Conservation (phyloP, 352 stramenopile genomes). For the Pythium chondricola region DNA sequence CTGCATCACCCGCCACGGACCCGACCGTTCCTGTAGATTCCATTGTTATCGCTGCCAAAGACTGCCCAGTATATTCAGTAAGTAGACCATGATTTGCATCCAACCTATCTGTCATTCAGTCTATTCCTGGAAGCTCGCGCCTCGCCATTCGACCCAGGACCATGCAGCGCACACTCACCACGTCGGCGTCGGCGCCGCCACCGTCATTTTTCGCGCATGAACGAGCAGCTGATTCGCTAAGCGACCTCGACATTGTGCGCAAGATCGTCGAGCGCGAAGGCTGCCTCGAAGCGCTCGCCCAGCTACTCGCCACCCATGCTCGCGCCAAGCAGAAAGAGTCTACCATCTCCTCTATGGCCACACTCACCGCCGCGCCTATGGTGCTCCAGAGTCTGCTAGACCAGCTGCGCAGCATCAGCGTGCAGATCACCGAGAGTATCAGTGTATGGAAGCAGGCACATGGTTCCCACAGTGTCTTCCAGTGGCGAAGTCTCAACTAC, state of each 20-base stretch:
- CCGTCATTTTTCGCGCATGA: conserved; percentile 15
- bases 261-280: conserved; percentile 80
- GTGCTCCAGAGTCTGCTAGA: conserved; percentile 60
- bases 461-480: conserved; percentile 32
- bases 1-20: no score
- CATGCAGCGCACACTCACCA: neutral
- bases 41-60: no score
- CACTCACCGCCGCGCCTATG: conserved; percentile 34
- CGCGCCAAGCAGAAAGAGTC: conserved; percentile 8
- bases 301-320: conserved; percentile 39
- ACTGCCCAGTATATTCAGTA: no score
- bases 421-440: conserved; percentile 70
- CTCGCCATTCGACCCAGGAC: no score
- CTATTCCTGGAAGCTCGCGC: no score
- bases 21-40: no score
- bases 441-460: conserved; percentile 36
- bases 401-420: conserved; percentile 51
- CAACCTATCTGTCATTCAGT: no score
- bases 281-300: conserved; percentile 65
- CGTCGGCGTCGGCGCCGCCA: neutral
- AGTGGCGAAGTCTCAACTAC: conserved; percentile 75
- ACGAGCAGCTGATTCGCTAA: conserved; percentile 23
- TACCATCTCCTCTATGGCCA: conserved; percentile 10
- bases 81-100: no score
- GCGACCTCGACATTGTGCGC: conserved; percentile 59